A percentile compares a stretch with the other conserved stretches of the same genome.
Evolutionary conservation across 371 early-diverging fungal genomes (phyloP).

Genomic region (Apophysomyces elegans): DNA sequence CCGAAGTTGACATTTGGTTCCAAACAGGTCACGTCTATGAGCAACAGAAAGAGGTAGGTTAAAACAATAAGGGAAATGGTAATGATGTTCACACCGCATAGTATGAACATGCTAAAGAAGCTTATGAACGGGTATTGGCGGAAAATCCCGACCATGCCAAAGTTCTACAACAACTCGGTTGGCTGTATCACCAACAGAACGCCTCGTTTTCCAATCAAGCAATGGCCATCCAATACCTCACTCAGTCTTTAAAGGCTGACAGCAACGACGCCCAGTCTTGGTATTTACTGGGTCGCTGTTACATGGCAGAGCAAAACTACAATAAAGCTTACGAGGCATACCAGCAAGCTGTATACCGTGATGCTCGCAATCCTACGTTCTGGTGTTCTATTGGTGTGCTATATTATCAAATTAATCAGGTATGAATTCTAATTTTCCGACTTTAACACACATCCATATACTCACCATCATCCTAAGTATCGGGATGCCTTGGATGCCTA

Average conservation of each 20-base stretch:
- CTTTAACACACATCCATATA: background rate
- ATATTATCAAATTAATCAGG: constrained; percentile 95
- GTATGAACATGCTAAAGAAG: constrained; percentile 85
- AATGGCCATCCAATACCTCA: constrained; percentile 81
- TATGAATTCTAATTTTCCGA: constrained; percentile 15
- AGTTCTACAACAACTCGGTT: constrained; percentile 95
- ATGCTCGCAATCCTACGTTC: constrained; percentile 93
- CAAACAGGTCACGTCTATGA: constrained; percentile 98
- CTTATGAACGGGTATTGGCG: constrained; percentile 88
- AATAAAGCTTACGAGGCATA: constrained; percentile 97
- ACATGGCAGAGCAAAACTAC: constrained; percentile 95
- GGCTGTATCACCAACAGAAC: constrained; percentile 90
- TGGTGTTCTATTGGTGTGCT: constrained; percentile 99
- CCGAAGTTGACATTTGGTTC: constrained; percentile 95
- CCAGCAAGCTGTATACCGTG: constrained; percentile 96
- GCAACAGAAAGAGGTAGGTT: constrained; percentile 86
- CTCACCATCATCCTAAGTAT: constrained; percentile 47
- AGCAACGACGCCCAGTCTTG: constrained; percentile 92
- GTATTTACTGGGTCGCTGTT: constrained; percentile 95
- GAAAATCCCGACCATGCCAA: constrained; percentile 95
- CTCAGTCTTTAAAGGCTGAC: constrained; percentile 86
- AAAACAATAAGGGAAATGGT: background rate
- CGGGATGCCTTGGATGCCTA: constrained; percentile 98
- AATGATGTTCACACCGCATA: constrained; percentile 19
- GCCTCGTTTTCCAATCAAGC: constrained; percentile 84